Conservation (phyloP, 257 asterid genomes). For the Capsicum pubescens region DNA sequence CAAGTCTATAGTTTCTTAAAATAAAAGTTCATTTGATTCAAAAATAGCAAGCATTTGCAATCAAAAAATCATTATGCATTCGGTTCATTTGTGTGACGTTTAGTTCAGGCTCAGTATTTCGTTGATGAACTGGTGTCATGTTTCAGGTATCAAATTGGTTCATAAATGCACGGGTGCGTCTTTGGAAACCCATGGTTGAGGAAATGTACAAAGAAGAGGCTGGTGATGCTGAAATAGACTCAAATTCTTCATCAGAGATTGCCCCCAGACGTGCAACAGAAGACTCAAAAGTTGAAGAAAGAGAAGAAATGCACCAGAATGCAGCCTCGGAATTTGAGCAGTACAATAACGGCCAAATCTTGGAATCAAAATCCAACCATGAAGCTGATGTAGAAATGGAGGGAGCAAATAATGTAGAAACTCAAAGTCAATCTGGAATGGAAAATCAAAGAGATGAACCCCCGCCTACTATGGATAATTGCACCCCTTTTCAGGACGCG, state of each 20-base stretch:
- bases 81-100: not conserved
- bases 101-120: constrained; percentile 19
- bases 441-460: constrained; percentile 39
- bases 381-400: constrained; percentile 49
- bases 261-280: constrained; percentile 40
- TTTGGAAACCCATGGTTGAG: constrained; percentile 98
- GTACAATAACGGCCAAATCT: constrained; percentile 35
- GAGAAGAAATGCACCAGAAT: constrained; percentile 49
- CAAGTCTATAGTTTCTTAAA: not conserved
- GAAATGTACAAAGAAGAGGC: constrained; percentile 94
- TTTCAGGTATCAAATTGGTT: constrained; percentile 95
- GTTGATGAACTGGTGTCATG: constrained; percentile 31
- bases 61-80: not conserved
- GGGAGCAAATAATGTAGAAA: constrained; percentile 45
- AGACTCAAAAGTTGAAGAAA: constrained; percentile 45
- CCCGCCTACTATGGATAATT: constrained; percentile 34
- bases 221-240: constrained; percentile 61
- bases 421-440: constrained; percentile 37
- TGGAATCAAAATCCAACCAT: constrained; percentile 50
- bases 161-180: constrained; percentile 91
- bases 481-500: constrained; percentile 33
- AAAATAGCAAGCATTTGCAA: not conserved
- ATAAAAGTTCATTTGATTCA: not conserved
- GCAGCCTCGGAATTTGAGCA: constrained; percentile 42
- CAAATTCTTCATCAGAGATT: constrained; percentile 66